phyloP scores from a whole-genome alignment of 2,329 filamentous ascomycete genomes.

The Phaeosphaeriaceae sp. region DNA sequence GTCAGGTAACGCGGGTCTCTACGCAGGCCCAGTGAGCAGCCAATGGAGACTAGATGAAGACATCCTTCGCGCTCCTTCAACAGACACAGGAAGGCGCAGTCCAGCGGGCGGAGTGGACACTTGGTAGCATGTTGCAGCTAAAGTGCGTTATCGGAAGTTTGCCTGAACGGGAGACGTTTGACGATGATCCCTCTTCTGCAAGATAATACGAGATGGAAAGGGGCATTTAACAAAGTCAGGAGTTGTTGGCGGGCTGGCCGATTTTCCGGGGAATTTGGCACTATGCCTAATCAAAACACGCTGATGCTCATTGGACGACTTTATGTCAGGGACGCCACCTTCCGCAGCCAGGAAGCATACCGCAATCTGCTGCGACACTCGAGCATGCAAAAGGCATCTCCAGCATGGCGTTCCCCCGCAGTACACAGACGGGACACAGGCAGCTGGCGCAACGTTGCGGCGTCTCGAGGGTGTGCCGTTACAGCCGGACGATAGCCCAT shows the following conservation, averaged over 20 bases:
- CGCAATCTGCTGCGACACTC: neutral
- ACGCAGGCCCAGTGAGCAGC: neutral
- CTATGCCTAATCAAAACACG: neutral
- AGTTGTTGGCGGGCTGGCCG: neutral
- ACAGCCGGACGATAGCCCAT: neutral
- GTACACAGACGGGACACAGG: neutral
- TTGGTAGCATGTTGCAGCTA: neutral
- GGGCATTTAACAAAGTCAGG: neutral
- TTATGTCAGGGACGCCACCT: neutral
- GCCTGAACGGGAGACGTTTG: no score
- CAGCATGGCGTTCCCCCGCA: neutral
- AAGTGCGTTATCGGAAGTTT: neutral
- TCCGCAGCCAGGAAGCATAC: neutral
- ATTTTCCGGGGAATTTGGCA: neutral
- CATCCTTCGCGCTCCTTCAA: neutral
- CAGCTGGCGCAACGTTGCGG: conserved; percentile 4
- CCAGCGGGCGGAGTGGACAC: neutral
- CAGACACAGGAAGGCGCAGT: neutral
- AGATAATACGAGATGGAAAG: neutral
- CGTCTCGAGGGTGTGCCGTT: conserved; percentile 13
- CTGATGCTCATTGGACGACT: neutral
- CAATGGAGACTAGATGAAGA: neutral
- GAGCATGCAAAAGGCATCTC: neutral
- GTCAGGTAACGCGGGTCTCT: neutral
- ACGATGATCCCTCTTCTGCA: neutral